These are phyloP conservation scores for Termitomyces titanicus DNA, from an alignment of 768 basidiomycete species.

Conservation along the genomic window DNA sequence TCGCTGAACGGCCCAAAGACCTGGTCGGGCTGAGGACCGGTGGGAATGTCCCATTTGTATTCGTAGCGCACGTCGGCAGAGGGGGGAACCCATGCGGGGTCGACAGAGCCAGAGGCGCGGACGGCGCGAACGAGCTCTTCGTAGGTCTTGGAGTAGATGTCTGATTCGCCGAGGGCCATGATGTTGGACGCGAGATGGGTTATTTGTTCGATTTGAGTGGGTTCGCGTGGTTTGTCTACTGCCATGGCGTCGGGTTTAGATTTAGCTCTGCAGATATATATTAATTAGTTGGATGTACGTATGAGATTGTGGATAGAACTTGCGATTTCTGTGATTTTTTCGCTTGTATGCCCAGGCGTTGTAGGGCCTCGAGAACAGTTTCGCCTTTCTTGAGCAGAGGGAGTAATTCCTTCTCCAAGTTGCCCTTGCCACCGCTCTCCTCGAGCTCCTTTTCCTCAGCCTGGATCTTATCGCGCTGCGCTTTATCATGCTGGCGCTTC, in stretches of 20 bases:
- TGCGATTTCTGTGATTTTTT: slow-evolving; percentile 47
- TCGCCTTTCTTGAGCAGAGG: slow-evolving; percentile 83
- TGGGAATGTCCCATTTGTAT: slow-evolving; percentile 73
- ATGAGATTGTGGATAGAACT: slow-evolving; percentile 21
- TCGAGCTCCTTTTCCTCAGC: slow-evolving; percentile 74
- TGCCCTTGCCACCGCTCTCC: slow-evolving; percentile 61
- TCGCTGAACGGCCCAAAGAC: slow-evolving; percentile 79
- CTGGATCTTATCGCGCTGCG: slow-evolving; percentile 62
- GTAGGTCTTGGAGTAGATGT: slow-evolving; percentile 84
- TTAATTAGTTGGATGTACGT: background rate
- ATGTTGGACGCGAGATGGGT: slow-evolving; percentile 87
- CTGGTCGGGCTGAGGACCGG: slow-evolving; percentile 41
- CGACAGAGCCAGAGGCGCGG: slow-evolving; percentile 67
- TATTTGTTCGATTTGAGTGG: slow-evolving; percentile 68
- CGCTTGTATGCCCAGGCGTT: slow-evolving; percentile 71
- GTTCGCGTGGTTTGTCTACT: slow-evolving; percentile 46
- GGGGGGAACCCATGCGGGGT: slow-evolving; percentile 68
- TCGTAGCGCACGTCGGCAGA: slow-evolving; percentile 76
- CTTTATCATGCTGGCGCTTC: slow-evolving; percentile 72
- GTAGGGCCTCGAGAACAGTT: slow-evolving; percentile 84
- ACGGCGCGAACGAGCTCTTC: slow-evolving; percentile 80
- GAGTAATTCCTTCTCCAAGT: slow-evolving; percentile 66
- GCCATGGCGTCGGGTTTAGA: slow-evolving; percentile 39
- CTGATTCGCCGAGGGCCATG: slow-evolving; percentile 81
- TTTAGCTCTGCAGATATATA: slow-evolving; percentile 21